Evolutionary conservation across 768 basidiomycete species (phyloP), one percentile per base, ranked within the genome.

Genomic region (Tephrocybe sp.): DNA sequence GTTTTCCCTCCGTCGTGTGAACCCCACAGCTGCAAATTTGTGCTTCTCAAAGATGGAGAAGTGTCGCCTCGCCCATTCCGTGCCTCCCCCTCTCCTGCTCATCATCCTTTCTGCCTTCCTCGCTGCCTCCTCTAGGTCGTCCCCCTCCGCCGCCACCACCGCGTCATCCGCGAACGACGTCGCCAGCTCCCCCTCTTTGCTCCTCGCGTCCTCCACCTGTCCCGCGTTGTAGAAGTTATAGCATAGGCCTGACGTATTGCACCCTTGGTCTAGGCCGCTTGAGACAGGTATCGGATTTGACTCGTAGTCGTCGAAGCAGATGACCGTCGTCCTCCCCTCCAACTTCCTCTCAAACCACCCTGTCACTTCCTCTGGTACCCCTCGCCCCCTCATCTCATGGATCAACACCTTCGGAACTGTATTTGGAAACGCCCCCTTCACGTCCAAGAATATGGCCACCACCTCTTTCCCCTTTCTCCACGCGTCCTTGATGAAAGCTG

Each of bases 361-460:
- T 1, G 58, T 52, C 18, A 57, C 50, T 11, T 54, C 54, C 12
- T 37, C 24, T 1, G 67, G 64, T 1, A 69, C 47, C 9, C 67
- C 49, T 0, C 45, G n/a, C 43, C 18, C 53, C 11, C 54, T 44
- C 58, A 73, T 54, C 24, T 70, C 57, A 43, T 68, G 61, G 0
- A 65, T 15, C 1, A 72, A 55, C 0, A 42, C 29, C 13, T 62
- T 56, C 0, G 58, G 55, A 3, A 55, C 63, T 0, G 60, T 61
- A 45, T 62, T 70, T 0, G 66, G 73, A 49, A 72, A 75, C 0
- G 71, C 71, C 0, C 64, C 69, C 47, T 73, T 46, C 1, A 46
- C 24, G 13, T 46, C 12, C 10, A 46, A 18, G 12, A 50, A 50
- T 15, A 47, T 4, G 5, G 21, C 34, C 13, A 27, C 21, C 16